Base-by-base conservation (phyloP, 768 basidiomycete genomes). In the Serpula lacrymans region DNA sequence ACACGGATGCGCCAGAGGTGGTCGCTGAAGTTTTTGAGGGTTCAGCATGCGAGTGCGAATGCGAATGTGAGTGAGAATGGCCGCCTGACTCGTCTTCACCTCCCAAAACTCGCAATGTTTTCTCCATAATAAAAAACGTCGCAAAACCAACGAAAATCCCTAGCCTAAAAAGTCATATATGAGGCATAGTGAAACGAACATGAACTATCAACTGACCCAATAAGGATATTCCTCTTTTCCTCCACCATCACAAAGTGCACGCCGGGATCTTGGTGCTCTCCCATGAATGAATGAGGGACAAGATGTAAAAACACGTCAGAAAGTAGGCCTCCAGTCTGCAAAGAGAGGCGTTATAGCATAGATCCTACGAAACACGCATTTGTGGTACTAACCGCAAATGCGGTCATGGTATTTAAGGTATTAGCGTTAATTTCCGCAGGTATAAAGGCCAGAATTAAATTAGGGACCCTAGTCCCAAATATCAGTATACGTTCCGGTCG, bases 291-390 rank as follows among this genome's bases (percentile, higher is more conserved):
- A 59, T 94, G 92, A 16, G 92, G 92, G 39, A 95, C 80, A 25
- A 95, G 78, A 58, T 95, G 91, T 36, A 96, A 67, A 62, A 93
- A 92, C 29, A 94, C 90, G 60, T 96, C 92, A 4, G 91, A 93
- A 27, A 96, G 77, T 20, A 96, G 75, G 21, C 92, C 92, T 23
- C 92, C 92, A 8, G 90, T 93, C 78, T 89, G 51, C 34, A 44
- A 31, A 24, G 34, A 37, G 22, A 46, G 34, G 51, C 35, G 27
- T 30, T 37, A 53, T 38, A 51, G 50, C 34, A 39, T 26, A 52
- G 48, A 36, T 52, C 39, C 24, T 27, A 37, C 34, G 25, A 49
- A 49, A 42, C 43, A 20, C 38, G 21, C 42, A 35, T 48, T 30
- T 30, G 30, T 39, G 42, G 44, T 36, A 59, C 84, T 60, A 59